Conservation (phyloP, 441 rosid species). For the Gossypium laxum region DNA sequence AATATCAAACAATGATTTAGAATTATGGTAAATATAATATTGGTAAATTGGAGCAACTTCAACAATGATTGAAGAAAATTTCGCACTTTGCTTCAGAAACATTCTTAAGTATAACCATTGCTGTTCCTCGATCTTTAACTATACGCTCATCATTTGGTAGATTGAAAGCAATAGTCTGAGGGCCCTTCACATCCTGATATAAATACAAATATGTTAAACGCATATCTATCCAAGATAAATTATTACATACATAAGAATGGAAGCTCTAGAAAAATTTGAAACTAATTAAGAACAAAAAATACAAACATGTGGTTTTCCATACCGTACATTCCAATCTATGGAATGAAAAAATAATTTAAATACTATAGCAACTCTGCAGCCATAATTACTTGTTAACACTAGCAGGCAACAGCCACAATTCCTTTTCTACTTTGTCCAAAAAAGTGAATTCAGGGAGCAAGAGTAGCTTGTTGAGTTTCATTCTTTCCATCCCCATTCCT, state of each 20-base stretch:
- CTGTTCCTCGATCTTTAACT: conserved; percentile 81
- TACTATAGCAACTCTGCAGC: not conserved
- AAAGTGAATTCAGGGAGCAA: not conserved
- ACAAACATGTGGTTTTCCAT: not conserved
- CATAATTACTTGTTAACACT: not conserved
- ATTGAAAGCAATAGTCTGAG: conserved; percentile 92
- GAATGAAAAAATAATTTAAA: not conserved
- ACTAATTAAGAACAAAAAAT: not conserved
- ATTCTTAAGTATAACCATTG: conserved; percentile 94
- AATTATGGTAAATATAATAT: conserved; percentile 3
- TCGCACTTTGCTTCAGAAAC: conserved; percentile 75
- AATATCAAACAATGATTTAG: not conserved
- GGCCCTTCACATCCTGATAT: conserved; percentile 84
- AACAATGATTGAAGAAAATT: conserved; percentile 10
- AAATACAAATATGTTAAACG: conserved; percentile 17
- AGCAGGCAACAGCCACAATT: not conserved
- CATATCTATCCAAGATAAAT: not conserved
- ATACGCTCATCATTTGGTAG: conserved; percentile 90
- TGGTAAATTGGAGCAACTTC: conserved; percentile 5
- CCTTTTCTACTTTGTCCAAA: not conserved
- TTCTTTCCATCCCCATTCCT: not conserved
- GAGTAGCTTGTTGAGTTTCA: not conserved
- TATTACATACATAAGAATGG: conserved; percentile 1
- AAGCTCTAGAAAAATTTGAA: not conserved
- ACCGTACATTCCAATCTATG: not conserved